These are phyloP conservation scores for Aeschynomene evenia DNA, from an alignment of 306 rosid genomes.

Conservation along the genomic window DNA sequence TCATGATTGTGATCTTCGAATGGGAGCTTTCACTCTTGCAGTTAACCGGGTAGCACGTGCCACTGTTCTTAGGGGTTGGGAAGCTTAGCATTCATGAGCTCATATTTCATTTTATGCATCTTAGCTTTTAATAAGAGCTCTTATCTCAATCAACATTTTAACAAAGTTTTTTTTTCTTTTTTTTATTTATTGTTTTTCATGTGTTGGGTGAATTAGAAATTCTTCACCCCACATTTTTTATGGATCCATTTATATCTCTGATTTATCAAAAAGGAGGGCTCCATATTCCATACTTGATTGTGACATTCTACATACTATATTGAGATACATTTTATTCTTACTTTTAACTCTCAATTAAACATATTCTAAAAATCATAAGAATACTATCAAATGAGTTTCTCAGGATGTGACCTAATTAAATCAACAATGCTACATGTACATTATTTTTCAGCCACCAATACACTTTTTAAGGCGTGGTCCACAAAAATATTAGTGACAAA, in stretches of 20 bases:
- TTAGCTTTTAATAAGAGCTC: constrained; percentile 39
- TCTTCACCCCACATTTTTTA: constrained; percentile 17
- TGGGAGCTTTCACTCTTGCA: constrained; percentile 93
- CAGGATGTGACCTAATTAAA: neutral
- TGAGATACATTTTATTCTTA: too few relatives aligned
- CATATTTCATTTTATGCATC: neutral
- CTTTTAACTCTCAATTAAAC: too few relatives aligned
- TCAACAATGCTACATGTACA: too few relatives aligned
- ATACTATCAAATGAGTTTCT: neutral
- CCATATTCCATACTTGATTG: neutral
- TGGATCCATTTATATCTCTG: neutral
- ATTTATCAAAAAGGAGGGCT: constrained; percentile 15
- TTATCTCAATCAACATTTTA: constrained; percentile 6
- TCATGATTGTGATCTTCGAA: constrained; percentile 75
- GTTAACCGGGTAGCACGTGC: constrained; percentile 91
- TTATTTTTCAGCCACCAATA: too few relatives aligned
- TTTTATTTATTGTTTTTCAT: neutral
- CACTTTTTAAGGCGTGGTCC: too few relatives aligned
- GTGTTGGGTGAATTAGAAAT: constrained; percentile 16
- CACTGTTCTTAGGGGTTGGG: constrained; percentile 93
- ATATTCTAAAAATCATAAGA: neutral
- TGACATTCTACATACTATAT: constrained; percentile 1
- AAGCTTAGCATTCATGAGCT: constrained; percentile 72
- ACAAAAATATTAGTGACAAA: too few relatives aligned
- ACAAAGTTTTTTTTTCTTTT: constrained; percentile 4